Evolutionary conservation across 495 filamentous ascomycete genomes (phyloP).

Genomic region (Penicillium lagena): DNA sequence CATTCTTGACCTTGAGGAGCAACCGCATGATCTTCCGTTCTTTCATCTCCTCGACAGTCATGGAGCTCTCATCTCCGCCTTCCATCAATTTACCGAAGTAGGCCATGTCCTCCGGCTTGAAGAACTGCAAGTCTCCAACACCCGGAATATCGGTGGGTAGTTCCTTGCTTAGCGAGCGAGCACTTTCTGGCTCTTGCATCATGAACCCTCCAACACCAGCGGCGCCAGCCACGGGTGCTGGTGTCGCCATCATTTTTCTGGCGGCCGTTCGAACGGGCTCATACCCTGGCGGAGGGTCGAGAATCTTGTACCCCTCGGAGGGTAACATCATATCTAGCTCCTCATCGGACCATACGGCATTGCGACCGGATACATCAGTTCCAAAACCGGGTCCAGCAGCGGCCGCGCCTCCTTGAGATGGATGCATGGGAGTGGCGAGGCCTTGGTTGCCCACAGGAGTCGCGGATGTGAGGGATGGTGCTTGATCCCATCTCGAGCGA

Average conservation of each 20-base stretch:
- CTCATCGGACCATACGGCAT: conserved; percentile 80
- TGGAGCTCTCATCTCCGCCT: conserved; percentile 82
- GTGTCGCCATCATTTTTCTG: conserved; percentile 72
- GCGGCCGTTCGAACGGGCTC: conserved; percentile 73
- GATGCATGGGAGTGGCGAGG: conserved; percentile 80
- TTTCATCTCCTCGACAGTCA: conserved; percentile 93
- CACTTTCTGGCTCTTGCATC: conserved; percentile 92
- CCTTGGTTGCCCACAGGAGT: conserved; percentile 79
- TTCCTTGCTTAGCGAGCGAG: conserved; percentile 75
- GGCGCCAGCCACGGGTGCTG: conserved; percentile 55
- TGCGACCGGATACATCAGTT: conserved; percentile 72
- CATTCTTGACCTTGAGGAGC: conserved; percentile 98
- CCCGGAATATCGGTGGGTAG: conserved; percentile 96
- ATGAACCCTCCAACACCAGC: conserved; percentile 78
- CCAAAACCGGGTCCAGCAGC: conserved; percentile 61
- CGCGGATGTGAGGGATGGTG: conserved; percentile 53
- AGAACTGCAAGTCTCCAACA: conserved; percentile 95
- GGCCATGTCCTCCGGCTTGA: conserved; percentile 98
- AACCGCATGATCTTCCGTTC: conserved; percentile 98
- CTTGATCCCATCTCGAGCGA: conserved; percentile 86
- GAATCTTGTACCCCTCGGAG: conserved; percentile 84
- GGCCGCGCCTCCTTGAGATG: conserved; percentile 57
- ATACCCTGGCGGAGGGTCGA: conserved; percentile 90
- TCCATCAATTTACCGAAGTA: conserved; percentile 99
- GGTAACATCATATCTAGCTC: conserved; percentile 91